Evolutionary conservation across 176 grass and related monocot genomes (phyloP).

Genomic region (Aechmea fasciata): DNA sequence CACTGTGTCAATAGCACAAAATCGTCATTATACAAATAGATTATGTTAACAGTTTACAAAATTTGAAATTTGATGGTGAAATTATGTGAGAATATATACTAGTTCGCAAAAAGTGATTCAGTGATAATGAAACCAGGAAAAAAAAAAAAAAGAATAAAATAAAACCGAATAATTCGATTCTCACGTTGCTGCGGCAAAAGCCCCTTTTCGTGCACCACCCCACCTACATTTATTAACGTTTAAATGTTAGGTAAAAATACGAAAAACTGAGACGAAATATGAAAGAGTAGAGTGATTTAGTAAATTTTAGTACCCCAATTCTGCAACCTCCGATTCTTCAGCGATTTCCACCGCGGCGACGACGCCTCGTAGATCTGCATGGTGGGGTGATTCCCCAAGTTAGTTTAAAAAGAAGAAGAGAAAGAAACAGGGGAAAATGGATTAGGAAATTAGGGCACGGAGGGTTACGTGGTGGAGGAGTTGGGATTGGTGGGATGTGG

Average conservation of each 20-base stretch:
- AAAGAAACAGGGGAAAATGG: neutral
- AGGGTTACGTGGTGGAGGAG: slow-evolving; percentile 61
- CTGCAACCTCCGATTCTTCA: slow-evolving; percentile 84
- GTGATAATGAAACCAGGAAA: slow-evolving; percentile 1
- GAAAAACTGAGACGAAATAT: neutral
- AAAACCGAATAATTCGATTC: slow-evolving; percentile 15
- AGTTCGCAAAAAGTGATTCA: neutral
- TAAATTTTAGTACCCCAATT: slow-evolving; percentile 71
- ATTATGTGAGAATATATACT: neutral
- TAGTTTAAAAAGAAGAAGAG: neutral
- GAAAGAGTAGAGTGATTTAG: neutral
- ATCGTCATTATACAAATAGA: no score
- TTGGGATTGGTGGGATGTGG: slow-evolving; percentile 49
- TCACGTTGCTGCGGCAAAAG: slow-evolving; percentile 77
- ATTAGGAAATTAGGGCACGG: no score
- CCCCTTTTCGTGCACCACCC: slow-evolving; percentile 87
- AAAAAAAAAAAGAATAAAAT: neutral
- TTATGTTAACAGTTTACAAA: no score
- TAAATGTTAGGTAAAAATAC: neutral
- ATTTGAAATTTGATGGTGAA: no score
- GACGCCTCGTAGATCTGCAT: slow-evolving; percentile 68
- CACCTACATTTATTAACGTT: slow-evolving; percentile 24
- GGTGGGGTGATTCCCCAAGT: neutral
- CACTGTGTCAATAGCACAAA: no score
- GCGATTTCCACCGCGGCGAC: slow-evolving; percentile 63